Conservation (phyloP, 2,329 filamentous ascomycete species). For the Neonectria magnoliae region DNA sequence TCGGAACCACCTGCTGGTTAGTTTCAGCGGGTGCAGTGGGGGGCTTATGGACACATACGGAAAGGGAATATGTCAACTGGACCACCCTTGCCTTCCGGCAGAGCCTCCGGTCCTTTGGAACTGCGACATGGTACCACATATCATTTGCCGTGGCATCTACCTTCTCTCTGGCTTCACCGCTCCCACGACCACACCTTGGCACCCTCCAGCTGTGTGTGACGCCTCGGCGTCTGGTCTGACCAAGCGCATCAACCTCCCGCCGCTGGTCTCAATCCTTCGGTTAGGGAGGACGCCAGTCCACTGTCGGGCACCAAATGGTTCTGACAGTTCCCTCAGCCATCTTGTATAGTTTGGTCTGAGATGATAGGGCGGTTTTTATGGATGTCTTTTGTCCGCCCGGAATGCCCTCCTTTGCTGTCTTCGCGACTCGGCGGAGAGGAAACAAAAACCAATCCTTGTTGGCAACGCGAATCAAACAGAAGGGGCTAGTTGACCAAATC, state of each 20-base stretch:
- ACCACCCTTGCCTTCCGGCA: constrained; percentile 50
- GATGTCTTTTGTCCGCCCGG: constrained; percentile 93
- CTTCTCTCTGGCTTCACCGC: constrained; percentile 42
- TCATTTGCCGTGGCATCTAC: constrained; percentile 34
- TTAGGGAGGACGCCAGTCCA: constrained; percentile 60
- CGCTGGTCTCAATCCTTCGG: constrained; percentile 55
- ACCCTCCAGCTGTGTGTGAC: constrained; percentile 57
- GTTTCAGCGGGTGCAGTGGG: constrained; percentile 48
- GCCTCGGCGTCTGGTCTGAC: constrained; percentile 57
- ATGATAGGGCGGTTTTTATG: constrained; percentile 86
- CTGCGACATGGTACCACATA: constrained; percentile 31
- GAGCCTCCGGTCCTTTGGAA: constrained; percentile 56
- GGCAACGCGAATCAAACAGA: constrained; percentile 86
- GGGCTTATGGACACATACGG: constrained; percentile 56
- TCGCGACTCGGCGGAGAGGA: constrained; percentile 69
- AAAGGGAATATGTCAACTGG: constrained; percentile 61
- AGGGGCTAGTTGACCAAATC: constrained; percentile 57
- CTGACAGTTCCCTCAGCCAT: constrained; percentile 57
- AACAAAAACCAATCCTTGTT: constrained; percentile 95
- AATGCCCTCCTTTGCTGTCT: constrained; percentile 69
- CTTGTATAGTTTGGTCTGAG: constrained; percentile 56
- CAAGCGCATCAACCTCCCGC: constrained; percentile 67
- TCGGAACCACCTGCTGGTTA: constrained; percentile 54
- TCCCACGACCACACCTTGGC: constrained; percentile 55
- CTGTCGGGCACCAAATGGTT: constrained; percentile 43